A percentile compares a stretch with the other conserved stretches of the same genome.
Conservation (phyloP, 805 yeast species). For the Spathaspora boniae region DNA sequence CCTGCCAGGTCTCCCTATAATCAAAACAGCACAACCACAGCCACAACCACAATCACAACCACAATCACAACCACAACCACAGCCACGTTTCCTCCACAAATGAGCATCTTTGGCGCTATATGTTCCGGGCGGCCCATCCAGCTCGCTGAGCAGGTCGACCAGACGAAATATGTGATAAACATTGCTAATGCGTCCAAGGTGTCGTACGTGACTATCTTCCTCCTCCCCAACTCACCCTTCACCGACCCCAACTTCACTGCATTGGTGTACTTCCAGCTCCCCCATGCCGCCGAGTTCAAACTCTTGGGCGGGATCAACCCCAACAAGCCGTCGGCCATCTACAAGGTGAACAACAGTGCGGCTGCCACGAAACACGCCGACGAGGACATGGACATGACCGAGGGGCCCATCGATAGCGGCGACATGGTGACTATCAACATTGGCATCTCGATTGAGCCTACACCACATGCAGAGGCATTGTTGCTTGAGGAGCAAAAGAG, state of each 20-base stretch:
- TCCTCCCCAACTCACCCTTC: constrained; percentile 73
- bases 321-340: constrained; percentile 86
- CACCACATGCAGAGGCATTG: constrained; percentile 58
- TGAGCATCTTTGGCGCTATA: constrained; percentile 66
- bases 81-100: constrained; percentile 1
- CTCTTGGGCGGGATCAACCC: constrained; percentile 61
- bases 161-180: constrained; percentile 60
- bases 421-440: constrained; percentile 40
- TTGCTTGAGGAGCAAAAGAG: constrained; percentile 43
- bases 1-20: not conserved
- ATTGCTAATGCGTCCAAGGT: constrained; percentile 62
- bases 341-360: constrained; percentile 57
- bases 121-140: constrained; percentile 68
- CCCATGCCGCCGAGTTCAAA: constrained; percentile 53
- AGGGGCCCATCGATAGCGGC: constrained; percentile 22
- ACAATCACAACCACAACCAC: not conserved
- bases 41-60: not conserved
- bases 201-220: constrained; percentile 78
- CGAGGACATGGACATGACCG: constrained; percentile 37
- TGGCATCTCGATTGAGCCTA: constrained; percentile 91
- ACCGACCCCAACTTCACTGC: constrained; percentile 72
- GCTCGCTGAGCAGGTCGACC: constrained; percentile 63
- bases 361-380: constrained; percentile 36
- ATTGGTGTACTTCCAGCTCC: constrained; percentile 82
- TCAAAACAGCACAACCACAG: not conserved